phyloP scores from a whole-genome alignment of 495 filamentous ascomycete species.

The Penicillium riverlandense region DNA sequence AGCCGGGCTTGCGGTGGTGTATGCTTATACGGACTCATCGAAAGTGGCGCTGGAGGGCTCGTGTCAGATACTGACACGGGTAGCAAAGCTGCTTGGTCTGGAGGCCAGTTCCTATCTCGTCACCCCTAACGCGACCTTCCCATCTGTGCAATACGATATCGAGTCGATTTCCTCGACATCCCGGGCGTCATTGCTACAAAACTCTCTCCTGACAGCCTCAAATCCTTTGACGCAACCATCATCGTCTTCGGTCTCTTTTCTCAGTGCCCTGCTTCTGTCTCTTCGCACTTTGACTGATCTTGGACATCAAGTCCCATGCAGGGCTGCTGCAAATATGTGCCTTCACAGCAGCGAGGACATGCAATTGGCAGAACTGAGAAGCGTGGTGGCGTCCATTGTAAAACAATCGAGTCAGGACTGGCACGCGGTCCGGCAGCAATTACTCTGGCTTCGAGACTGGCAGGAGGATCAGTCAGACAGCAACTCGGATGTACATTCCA shows the following conservation, averaged over 20 bases:
- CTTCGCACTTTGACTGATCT: slow-evolving; percentile 55
- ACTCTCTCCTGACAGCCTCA: slow-evolving; percentile 49
- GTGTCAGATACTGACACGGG: slow-evolving; percentile 52
- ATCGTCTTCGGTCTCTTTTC: slow-evolving; percentile 49
- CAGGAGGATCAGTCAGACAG: slow-evolving; percentile 39
- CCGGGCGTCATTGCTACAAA: slow-evolving; percentile 40
- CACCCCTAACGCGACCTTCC: slow-evolving; percentile 13
- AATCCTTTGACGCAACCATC: slow-evolving; percentile 66
- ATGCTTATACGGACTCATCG: slow-evolving; percentile 56
- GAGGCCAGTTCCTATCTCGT: slow-evolving; percentile 40
- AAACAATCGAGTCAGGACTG: slow-evolving; percentile 61
- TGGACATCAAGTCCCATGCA: slow-evolving; percentile 52
- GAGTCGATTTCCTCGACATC: slow-evolving; percentile 36
- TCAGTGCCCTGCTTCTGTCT: slow-evolving; percentile 64
- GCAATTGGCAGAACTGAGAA: slow-evolving; percentile 57
- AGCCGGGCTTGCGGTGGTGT: slow-evolving; percentile 64
- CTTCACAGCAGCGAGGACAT: slow-evolving; percentile 47
- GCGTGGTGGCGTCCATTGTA: slow-evolving; percentile 48
- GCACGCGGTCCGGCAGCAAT: slow-evolving; percentile 53
- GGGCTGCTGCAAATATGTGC: slow-evolving; percentile 37
- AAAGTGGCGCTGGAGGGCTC: slow-evolving; percentile 52
- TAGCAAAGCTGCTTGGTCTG: slow-evolving; percentile 53
- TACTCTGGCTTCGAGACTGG: slow-evolving; percentile 83
- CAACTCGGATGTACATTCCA: slow-evolving; percentile 13
- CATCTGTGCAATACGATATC: slow-evolving; percentile 26